phyloP scores from a whole-genome alignment of 495 filamentous ascomycete genomes.

The Penicillium canescens region DNA sequence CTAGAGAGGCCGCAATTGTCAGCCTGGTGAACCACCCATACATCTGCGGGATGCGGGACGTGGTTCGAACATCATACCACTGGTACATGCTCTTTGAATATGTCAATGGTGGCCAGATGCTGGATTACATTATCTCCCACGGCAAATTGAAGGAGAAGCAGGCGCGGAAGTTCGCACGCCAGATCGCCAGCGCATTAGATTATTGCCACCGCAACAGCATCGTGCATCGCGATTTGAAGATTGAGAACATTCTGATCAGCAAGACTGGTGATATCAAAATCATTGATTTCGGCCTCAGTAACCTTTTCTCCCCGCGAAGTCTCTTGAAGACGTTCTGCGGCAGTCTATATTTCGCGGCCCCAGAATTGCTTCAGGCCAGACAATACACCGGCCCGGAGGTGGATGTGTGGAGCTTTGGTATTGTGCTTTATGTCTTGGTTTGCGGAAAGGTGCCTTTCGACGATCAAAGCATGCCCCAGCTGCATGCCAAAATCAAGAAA shows the following conservation, averaged over 20 bases:
- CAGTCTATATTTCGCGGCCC: slow-evolving; percentile 96
- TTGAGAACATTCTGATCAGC: slow-evolving; percentile 99
- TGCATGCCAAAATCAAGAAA: slow-evolving; percentile 99
- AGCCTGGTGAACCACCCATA: slow-evolving; percentile 93
- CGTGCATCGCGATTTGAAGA: slow-evolving; percentile 96
- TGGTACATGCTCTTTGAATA: slow-evolving; percentile 99
- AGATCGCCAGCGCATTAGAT: slow-evolving; percentile 97
- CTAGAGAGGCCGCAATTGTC: slow-evolving; percentile 95
- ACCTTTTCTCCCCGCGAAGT: slow-evolving; percentile 84
- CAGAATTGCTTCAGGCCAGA: slow-evolving; percentile 89
- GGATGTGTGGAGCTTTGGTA: slow-evolving; percentile 98
- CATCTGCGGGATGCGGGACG: slow-evolving; percentile 95
- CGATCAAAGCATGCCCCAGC: slow-evolving; percentile 97
- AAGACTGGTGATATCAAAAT: slow-evolving; percentile 99
- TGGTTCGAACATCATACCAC: slow-evolving; percentile 92
- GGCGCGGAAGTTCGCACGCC: slow-evolving; percentile 93
- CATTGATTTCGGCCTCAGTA: slow-evolving; percentile 98
- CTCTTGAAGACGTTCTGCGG: slow-evolving; percentile 97
- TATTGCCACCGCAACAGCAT: slow-evolving; percentile 99
- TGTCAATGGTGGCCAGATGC: slow-evolving; percentile 98
- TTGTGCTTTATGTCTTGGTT: slow-evolving; percentile 97
- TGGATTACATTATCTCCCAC: slow-evolving; percentile 99
- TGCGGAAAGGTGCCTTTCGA: slow-evolving; percentile 99
- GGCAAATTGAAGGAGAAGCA: slow-evolving; percentile 98
- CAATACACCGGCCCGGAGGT: slow-evolving; percentile 97